Percentiles rank a stretch among this genome's conserved stretches.
Conservation (phyloP, 805 yeast genomes). For the Saturnispora hagleri region DNA sequence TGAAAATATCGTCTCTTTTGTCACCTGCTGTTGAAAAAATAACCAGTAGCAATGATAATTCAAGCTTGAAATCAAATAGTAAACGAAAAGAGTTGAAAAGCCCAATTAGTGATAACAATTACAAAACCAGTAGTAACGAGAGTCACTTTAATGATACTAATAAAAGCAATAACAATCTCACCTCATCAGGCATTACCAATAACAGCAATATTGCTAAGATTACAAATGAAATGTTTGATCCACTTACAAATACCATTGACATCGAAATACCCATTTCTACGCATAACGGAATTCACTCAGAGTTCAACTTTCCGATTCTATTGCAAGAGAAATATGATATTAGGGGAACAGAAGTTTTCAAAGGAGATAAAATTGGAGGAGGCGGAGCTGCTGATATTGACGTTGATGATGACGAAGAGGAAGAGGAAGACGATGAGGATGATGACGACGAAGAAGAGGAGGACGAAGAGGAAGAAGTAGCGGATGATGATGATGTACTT, state of each 20-base stretch:
- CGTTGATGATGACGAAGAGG: slow-evolving; percentile 29
- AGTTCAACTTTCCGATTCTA: slow-evolving; percentile 60
- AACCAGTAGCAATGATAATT: not conserved
- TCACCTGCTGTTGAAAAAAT: not conserved
- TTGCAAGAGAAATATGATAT: slow-evolving; percentile 80
- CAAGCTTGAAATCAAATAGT: not conserved
- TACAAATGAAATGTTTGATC: not conserved
- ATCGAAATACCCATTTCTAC: slow-evolving; percentile 27
- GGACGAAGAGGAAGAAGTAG: slow-evolving; percentile 15
- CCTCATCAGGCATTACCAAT: not conserved
- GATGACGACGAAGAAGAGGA: slow-evolving; percentile 19
- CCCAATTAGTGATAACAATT: not conserved
- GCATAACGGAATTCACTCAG: slow-evolving; percentile 50
- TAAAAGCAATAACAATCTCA: not conserved
- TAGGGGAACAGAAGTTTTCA: slow-evolving; percentile 54
- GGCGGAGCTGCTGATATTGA: slow-evolving; percentile 35
- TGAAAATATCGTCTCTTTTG: not conserved
- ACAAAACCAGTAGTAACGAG: not conserved
- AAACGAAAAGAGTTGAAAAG: not conserved
- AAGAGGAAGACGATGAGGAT: slow-evolving; percentile 23
- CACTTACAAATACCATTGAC: not conserved
- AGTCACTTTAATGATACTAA: not conserved
- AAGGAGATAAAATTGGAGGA: slow-evolving; percentile 16
- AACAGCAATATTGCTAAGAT: not conserved
- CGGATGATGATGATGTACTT: slow-evolving; percentile 36